phyloP scores from a whole-genome alignment of 257 asterid genomes.

The Solanum dulcamara region DNA sequence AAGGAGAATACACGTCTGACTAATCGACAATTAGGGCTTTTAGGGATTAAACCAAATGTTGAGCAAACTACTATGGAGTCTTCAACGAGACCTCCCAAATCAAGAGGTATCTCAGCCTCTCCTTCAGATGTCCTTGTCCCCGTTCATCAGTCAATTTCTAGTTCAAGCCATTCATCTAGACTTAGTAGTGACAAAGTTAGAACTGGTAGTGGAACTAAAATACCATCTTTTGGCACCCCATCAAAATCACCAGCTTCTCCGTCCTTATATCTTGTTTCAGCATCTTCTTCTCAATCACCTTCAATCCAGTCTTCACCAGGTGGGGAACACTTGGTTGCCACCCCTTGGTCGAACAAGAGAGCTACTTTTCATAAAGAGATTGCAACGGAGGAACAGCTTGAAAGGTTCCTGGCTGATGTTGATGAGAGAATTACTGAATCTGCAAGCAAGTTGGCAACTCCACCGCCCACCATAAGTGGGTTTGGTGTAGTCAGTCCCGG shows the following conservation, averaged over 20 bases:
- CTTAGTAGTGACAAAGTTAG: constrained; percentile 47
- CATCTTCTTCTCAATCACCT: constrained; percentile 39
- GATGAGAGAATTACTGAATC: constrained; percentile 75
- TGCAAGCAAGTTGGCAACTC: constrained; percentile 60
- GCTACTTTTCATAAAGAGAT: constrained; percentile 53
- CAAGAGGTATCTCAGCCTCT: constrained; percentile 38
- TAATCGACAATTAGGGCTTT: constrained; percentile 60
- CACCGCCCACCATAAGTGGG: constrained; percentile 63
- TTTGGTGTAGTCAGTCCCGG: constrained; percentile 62
- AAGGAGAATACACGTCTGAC: constrained; percentile 53
- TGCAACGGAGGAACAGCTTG: constrained; percentile 63
- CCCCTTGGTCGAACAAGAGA: constrained; percentile 78
- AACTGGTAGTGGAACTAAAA: constrained; percentile 33
- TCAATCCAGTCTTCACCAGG: constrained; percentile 48
- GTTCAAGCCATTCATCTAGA: constrained; percentile 36
- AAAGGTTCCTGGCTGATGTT: constrained; percentile 71
- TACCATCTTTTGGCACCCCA: constrained; percentile 40
- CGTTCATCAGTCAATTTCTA: constrained; percentile 51
- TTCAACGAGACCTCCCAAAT: constrained; percentile 58
- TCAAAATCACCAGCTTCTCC: constrained; percentile 76
- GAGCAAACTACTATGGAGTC: constrained; percentile 36
- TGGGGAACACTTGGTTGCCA: constrained; percentile 35
- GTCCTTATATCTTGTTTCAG: constrained; percentile 59
- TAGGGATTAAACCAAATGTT: constrained; percentile 58
- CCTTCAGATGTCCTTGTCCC: constrained; percentile 65